These are phyloP conservation scores for Zymoseptoria passerinii DNA, from an alignment of 2,329 filamentous ascomycete species.

Conservation along the genomic window DNA sequence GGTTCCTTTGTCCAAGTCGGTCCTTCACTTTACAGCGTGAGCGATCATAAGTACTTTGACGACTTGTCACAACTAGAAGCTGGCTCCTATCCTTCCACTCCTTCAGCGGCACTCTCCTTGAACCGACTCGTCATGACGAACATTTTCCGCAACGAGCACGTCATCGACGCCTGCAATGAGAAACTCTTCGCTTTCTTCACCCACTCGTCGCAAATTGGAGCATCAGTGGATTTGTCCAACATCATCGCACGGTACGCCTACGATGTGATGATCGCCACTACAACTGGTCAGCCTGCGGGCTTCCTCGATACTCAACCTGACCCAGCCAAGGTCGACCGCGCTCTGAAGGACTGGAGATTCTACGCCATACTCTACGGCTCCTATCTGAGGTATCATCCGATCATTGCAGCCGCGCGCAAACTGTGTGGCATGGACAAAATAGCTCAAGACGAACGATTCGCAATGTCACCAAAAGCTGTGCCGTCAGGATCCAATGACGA, in stretches of 20 bases:
- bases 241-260: constrained; percentile 16
- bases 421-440: constrained; percentile 1
- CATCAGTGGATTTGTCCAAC: constrained; percentile 8
- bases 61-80: background rate
- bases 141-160: constrained; percentile 10
- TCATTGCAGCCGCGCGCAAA: constrained; percentile 8
- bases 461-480: background rate
- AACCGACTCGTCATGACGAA: constrained; percentile 10
- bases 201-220: background rate
- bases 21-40: constrained; percentile 6
- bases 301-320: constrained; percentile 10
- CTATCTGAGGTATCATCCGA: constrained; percentile 18
- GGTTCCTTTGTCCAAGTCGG: constrained; percentile 15
- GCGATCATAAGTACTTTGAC: background rate
- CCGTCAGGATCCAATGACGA: background rate
- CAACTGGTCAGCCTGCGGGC: constrained; percentile 13
- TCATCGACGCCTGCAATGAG: constrained; percentile 14
- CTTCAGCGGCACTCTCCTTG: background rate
- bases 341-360: constrained; percentile 14
- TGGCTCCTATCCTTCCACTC: background rate
- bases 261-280: constrained; percentile 17
- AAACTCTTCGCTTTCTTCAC: constrained; percentile 7
- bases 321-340: constrained; percentile 3
- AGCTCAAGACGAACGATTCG: background rate
- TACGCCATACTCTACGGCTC: constrained; percentile 16